Conservation (phyloP, 148 eudicot genomes). For the Limonium bicolor region DNA sequence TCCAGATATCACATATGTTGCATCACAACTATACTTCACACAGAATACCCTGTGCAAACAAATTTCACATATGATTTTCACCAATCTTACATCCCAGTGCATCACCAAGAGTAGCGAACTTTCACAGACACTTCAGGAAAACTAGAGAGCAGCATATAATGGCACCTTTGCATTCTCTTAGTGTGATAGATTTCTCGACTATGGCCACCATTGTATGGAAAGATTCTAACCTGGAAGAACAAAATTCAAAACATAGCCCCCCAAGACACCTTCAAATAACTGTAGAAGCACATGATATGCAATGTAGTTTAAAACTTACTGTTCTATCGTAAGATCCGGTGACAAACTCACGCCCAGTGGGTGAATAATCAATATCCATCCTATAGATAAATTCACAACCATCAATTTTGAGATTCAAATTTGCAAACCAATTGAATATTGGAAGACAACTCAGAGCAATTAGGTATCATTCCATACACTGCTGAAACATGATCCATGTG, state of each 20-base stretch:
- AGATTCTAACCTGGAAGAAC: constrained; percentile 62
- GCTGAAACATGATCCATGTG: constrained; percentile 94
- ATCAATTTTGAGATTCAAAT: no score
- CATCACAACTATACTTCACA: constrained; percentile 75
- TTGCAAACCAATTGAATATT: no score
- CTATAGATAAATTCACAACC: constrained; percentile 22
- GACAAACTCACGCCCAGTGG: constrained; percentile 97
- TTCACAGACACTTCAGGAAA: no score
- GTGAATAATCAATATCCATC: constrained; percentile 97
- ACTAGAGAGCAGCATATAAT: no score
- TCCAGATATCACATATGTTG: constrained; percentile 74
- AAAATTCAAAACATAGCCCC: background rate
- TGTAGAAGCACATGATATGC: background rate
- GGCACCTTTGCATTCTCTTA: constrained; percentile 99
- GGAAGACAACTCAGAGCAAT: no score
- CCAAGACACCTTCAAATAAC: background rate
- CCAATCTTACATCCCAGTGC: no score
- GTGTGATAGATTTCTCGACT: constrained; percentile 97
- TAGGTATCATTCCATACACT: constrained; percentile 84
- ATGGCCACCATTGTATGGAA: constrained; percentile 79
- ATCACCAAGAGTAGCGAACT: no score
- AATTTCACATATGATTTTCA: no score
- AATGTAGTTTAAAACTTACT: constrained; percentile 28
- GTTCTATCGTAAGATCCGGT: constrained; percentile 97
- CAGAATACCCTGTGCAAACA: constrained; percentile 37